A percentile compares a stretch with the other conserved stretches of the same genome.
Conservation (phyloP, 1,284 basidiomycete species). For the Boletellus deceptivus region DNA sequence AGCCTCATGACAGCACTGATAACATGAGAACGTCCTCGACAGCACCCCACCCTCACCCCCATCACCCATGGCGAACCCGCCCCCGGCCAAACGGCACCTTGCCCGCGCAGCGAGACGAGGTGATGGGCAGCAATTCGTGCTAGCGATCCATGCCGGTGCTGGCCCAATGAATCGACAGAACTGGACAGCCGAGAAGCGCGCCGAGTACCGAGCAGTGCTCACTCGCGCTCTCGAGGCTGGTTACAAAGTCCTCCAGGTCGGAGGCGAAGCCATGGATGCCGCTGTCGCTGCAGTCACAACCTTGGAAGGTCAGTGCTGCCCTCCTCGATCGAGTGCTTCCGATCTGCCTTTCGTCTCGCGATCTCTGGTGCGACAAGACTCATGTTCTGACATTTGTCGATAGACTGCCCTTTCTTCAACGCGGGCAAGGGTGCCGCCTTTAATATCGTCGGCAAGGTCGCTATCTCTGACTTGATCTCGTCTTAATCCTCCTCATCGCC, state of each 20-base stretch:
- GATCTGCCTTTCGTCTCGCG: no score
- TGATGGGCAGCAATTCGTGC: conserved; percentile 19
- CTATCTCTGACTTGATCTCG: no score
- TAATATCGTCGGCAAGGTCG: conserved; percentile 72
- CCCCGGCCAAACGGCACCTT: no score
- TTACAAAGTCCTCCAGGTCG: conserved; percentile 57
- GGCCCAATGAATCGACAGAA: conserved; percentile 58
- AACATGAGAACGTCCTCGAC: no score
- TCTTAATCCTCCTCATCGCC: no score
- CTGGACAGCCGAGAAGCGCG: conserved; percentile 62
- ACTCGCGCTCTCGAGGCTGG: conserved; percentile 58
- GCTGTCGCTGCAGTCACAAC: conserved; percentile 68
- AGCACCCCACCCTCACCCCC: no score
- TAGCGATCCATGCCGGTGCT: conserved; percentile 79
- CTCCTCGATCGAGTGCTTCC: no score
- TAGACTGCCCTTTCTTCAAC: conserved; percentile 79
- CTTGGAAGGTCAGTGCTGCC: conserved; percentile 60
- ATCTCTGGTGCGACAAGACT: no score
- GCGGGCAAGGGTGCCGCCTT: conserved; percentile 78
- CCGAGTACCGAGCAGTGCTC: conserved; percentile 57
- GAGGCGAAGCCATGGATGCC: conserved; percentile 81
- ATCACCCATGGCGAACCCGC: no score
- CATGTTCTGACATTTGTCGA: background rate
- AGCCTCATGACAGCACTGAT: no score
- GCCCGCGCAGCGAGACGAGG: no score